A percentile compares a stretch with the other conserved stretches of the same genome.
Conservation (phyloP, 257 asterid genomes). For the Coffea eugenioides region DNA sequence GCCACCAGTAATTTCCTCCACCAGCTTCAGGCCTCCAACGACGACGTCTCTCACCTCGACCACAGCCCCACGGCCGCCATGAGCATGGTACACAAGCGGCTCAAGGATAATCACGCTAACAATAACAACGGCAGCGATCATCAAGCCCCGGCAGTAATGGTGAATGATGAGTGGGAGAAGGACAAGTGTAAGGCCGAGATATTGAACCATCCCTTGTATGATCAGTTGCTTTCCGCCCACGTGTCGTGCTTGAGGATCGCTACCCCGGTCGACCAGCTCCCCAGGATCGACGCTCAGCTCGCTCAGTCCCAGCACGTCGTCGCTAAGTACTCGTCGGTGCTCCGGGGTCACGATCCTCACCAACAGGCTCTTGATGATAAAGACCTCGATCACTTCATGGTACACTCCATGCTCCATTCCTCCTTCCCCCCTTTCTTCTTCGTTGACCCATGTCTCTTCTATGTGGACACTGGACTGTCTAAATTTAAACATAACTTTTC, state of each 20-base stretch:
- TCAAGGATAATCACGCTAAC: neutral
- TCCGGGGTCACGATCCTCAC: constrained; percentile 43
- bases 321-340: constrained; percentile 65
- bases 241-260: constrained; percentile 92
- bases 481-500: neutral
- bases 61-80: neutral
- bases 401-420: constrained; percentile 9
- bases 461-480: too few relatives aligned
- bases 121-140: neutral
- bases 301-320: constrained; percentile 89
- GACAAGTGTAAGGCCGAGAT: constrained; percentile 88
- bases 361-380: constrained; percentile 56
- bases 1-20: constrained; percentile 34
- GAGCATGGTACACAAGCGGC: constrained; percentile 22
- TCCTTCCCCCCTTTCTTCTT: neutral
- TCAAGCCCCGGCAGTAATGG: neutral
- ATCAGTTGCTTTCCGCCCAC: constrained; percentile 85
- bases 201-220: constrained; percentile 74
- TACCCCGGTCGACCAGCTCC: constrained; percentile 97
- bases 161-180: constrained; percentile 65
- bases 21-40: constrained; percentile 35
- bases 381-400: constrained; percentile 98
- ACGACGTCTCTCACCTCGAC: constrained; percentile 23
- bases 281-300: constrained; percentile 94
- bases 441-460: too few relatives aligned